Base-by-base conservation (phyloP, 306 rosid species). In the Astragalus glycyphyllos region DNA sequence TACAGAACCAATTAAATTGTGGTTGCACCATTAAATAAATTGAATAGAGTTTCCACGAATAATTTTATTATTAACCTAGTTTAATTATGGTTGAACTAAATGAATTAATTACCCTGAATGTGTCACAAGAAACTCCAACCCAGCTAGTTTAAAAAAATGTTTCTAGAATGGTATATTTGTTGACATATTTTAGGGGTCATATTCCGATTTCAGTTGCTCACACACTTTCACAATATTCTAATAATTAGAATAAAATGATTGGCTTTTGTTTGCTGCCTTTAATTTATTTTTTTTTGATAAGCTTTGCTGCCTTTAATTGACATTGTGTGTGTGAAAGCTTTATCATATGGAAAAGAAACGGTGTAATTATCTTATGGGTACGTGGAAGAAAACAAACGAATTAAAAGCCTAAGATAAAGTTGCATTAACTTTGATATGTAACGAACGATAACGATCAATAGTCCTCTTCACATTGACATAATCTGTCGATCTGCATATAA, bases 381-480 rank as follows among this genome's bases (percentile, higher is more conserved):
- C 77, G 69, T 72, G 69, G 69, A 72, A 17, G 61, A 20, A 8
- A 58, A 38, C 0, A 17, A 34, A 11, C 9, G 67, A 46, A 16
- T 15, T 34, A 13, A 6, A 46, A 31, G 20, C 11, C 14, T 9
- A 4, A 11, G 49, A 59, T 46, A 16, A 47, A 71, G 59, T 46
- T 58, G 34, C 3, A 71, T 46, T 58, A 7, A 16, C 26, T 44
- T 58, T 45, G 20, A 47, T 70, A 5, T 5, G 44, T 29, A 42
- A 15, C 13, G 58, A 46, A 32, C 12, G 49, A 20, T 34, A 42
- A 8, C 4, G 7, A 20, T 11, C 38, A 5, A 8, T 26, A 7
- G 73, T 57, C 17, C 66, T 42, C 32, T 42, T 13, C 56, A 8
- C 65, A 55, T 10, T 40, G 31, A 38, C 65, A 45, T 4, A 42